Evolutionary conservation across 768 basidiomycete species (phyloP), one percentile per base, ranked within the genome.

Genomic region (Leucosporidium yakuticum): DNA sequence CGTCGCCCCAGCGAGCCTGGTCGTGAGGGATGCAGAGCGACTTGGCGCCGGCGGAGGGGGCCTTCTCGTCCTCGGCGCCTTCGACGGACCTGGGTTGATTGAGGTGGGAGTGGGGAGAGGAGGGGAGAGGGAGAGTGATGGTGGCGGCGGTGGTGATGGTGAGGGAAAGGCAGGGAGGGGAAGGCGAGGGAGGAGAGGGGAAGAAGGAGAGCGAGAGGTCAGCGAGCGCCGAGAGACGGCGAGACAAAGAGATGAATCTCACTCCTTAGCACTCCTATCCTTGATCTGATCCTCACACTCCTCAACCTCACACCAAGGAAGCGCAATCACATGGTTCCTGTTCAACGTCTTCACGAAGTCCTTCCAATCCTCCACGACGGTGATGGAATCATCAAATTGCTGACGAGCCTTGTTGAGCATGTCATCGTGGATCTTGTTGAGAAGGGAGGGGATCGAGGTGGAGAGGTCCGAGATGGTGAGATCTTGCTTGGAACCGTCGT

Each of bases 251-350:
- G 9, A 29, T 15, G 17, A 81, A n/a, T n/a, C 84, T 82, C 79
- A 94, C 90, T 88, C 85, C 78, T 86, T 83, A 65, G 86, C 91
- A 77, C 88, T 91, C 69, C 90, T 83, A 75, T 98, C 92, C 82
- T 99, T 98, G 83, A 99, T 97, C 75, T 93, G 90, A 77, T 99
- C 95, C 79, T 99, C 96, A 76, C 96, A 99, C 20, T 83, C 83
- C 77, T 90, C 90, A 25, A 81, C 84, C 79, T 98, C 92, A 79
- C 96, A 98, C 96, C 96, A 99, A 5, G 96, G 96, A 67, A 98
- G 85, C 63, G 88, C 88, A 27, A 88, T 86, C 48, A 92, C 83
- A 76, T 87, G 86, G 82, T 96, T 97, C 77, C 82, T 82, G 79
- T 99, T 95, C 53, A 99, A 82, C 14, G 88, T 84, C 6, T 94